Conservation (phyloP, 257 asterid species). For the Vinca minor region DNA sequence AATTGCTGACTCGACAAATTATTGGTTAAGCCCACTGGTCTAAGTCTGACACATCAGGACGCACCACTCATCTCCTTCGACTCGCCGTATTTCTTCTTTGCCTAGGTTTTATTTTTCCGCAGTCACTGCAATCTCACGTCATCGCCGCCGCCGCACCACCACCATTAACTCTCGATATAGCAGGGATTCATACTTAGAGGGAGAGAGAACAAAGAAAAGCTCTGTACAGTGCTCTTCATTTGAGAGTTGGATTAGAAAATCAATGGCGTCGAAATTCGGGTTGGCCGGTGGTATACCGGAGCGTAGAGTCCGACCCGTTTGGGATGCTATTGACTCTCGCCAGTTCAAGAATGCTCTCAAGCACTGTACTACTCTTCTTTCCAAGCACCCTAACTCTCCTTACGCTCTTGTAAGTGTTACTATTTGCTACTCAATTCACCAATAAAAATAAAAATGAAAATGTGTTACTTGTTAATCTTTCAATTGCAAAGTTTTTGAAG, state of each 20-base stretch:
- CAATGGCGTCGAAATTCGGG: slow-evolving; percentile 85
- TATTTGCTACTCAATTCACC: background rate
- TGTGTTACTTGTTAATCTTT: too few relatives aligned
- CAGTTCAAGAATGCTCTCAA: slow-evolving; percentile 90
- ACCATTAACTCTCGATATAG: background rate
- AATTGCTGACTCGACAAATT: background rate
- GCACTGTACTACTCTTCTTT: slow-evolving; percentile 55
- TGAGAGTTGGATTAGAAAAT: background rate
- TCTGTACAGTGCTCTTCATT: background rate
- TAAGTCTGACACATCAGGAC: background rate
- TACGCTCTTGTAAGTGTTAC: slow-evolving; percentile 67
- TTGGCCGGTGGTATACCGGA: slow-evolving; percentile 91
- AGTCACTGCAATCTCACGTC: slow-evolving; percentile 1
- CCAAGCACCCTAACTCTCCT: slow-evolving; percentile 77
- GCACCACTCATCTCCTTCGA: background rate
- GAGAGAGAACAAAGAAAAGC: background rate
- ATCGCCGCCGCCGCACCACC: slow-evolving; percentile 1
- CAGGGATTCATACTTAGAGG: background rate
- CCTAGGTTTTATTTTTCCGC: slow-evolving; percentile 12
- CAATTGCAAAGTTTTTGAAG: background rate
- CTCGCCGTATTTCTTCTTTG: background rate
- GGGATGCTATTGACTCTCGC: slow-evolving; percentile 96
- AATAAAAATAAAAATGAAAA: too few relatives aligned
- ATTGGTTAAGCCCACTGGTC: background rate
- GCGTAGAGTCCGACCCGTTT: slow-evolving; percentile 83